phyloP scores from a whole-genome alignment of 2,329 filamentous ascomycete species.

The Colletotrichum neosansevieriae region DNA sequence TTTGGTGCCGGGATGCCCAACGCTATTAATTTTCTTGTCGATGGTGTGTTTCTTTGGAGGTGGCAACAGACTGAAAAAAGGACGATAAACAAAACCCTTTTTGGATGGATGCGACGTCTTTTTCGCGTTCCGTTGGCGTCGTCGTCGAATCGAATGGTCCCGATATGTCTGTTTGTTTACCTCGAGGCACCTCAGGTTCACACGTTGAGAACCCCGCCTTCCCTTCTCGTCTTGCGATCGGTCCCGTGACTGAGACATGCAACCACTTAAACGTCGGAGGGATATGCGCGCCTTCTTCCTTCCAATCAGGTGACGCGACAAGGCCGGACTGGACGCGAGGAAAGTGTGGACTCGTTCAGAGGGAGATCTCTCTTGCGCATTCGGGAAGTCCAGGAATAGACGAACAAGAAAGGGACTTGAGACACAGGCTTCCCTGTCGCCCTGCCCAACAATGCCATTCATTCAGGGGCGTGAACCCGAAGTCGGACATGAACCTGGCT shows the following conservation, averaged over 20 bases:
- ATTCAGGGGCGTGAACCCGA: not conserved
- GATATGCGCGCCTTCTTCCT: slow-evolving; percentile 10
- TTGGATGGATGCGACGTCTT: no score
- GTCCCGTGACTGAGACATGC: slow-evolving; percentile 33
- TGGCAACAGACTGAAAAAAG: no score
- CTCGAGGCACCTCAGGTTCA: not conserved
- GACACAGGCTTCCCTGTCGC: slow-evolving; percentile 18
- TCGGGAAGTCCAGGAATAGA: not conserved
- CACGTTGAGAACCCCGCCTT: slow-evolving; percentile 26
- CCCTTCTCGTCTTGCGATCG: slow-evolving; percentile 27
- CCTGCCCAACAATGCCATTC: slow-evolving; percentile 17
- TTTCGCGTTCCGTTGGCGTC: slow-evolving; percentile 17
- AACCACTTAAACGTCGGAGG: slow-evolving; percentile 36
- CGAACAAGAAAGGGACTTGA: slow-evolving; percentile 1
- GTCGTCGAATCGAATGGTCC: slow-evolving; percentile 33
- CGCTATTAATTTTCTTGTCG: no score
- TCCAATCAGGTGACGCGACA: slow-evolving; percentile 15
- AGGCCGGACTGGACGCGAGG: not conserved
- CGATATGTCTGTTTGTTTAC: slow-evolving; percentile 34
- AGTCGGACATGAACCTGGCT: not conserved
- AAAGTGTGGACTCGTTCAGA: not conserved
- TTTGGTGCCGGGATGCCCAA: no score
- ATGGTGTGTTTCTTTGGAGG: no score
- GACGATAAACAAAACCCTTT: not conserved
- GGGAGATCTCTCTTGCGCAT: not conserved